Evolutionary conservation across 805 yeast species (phyloP), one percentile per base, ranked within the genome.

Genomic region (Zygosaccharomyces lentus): DNA sequence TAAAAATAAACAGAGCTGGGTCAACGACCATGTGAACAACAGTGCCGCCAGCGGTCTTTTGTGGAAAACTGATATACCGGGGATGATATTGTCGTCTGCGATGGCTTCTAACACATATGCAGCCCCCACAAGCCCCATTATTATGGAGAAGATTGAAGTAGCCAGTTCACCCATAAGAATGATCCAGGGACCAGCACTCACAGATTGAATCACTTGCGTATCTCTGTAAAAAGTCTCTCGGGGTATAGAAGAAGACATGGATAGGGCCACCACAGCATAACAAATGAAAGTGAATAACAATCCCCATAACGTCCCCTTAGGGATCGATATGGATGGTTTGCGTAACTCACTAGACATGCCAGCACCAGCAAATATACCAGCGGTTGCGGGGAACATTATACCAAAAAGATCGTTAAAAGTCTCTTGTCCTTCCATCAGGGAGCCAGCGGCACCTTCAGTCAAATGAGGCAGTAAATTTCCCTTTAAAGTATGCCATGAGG

Each of bases 281-380:
- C 87, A 78, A 2, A 74, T 54, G 59, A 93, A 89, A 0, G 98
- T 90, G 31, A 88, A 67, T 3, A 80, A 54, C 7, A 91, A 68
- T 0, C 98, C 99, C 72, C 82, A 78, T 23, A 93, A 65, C 0
- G 99, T 93, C n/a, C 99, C 99, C 49, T 76, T 75, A 0, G 99
- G 99, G 37, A 93, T 93, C 1, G 95, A 80, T 57, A 77, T 80
- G 0, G 96, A 87, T 0, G 99, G 99, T 45, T 77, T 81, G 46
- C 77, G 70, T 51, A 93, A 73, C 56, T 89, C 96, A 15, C 99
- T 98, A 34, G 96, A 88, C 99, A 93, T 93, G 19, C 96, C 86
- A 1, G 99, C 97, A 13, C 99, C 99, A 2, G 99, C 98, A 65
- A 93, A 84, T 23, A 93, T 90, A 47, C 99, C 99, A 6, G 98